Conservation (phyloP, 2,329 filamentous ascomycete genomes). For the Colletotrichum graminicola region DNA sequence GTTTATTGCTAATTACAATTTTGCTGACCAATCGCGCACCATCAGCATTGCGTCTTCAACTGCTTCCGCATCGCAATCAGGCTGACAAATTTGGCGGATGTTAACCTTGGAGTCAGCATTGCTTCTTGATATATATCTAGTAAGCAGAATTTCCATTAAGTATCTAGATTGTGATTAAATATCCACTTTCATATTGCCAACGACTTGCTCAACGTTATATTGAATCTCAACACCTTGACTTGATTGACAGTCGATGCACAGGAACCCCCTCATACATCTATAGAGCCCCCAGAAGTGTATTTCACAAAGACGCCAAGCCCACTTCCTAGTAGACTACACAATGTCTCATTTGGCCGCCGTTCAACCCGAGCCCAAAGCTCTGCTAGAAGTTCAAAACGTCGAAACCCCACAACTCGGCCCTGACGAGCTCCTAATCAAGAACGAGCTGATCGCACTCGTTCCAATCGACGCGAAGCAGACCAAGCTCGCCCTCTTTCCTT, state of each 20-base stretch:
- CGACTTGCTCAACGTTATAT: not conserved
- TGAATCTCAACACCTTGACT: not conserved
- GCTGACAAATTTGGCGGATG: not conserved
- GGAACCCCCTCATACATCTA: not conserved
- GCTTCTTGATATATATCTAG: not conserved
- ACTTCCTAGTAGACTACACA: not conserved
- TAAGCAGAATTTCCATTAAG: not conserved
- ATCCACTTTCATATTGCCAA: not conserved
- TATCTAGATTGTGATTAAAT: too few species aligned
- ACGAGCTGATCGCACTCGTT: conserved; percentile 46
- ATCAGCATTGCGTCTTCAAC: conserved; percentile 2
- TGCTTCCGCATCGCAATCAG: not conserved
- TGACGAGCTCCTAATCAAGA: conserved; percentile 47
- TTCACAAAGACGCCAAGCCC: not conserved
- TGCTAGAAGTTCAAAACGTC: conserved; percentile 32
- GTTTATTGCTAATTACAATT: not conserved
- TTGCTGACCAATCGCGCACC: not conserved
- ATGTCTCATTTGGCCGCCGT: conserved; percentile 37
- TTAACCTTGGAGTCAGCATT: rapidly evolving
- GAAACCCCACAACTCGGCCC: conserved; percentile 39
- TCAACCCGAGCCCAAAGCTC: conserved; percentile 24
- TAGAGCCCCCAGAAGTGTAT: not conserved
- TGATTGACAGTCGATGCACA: too few species aligned
- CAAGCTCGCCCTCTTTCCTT: conserved; percentile 43
- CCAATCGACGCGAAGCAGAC: conserved; percentile 50